A percentile compares a stretch with the other conserved stretches of the same genome.
Conservation (phyloP, 805 yeast species). For the Metschnikowia peoriensis region DNA sequence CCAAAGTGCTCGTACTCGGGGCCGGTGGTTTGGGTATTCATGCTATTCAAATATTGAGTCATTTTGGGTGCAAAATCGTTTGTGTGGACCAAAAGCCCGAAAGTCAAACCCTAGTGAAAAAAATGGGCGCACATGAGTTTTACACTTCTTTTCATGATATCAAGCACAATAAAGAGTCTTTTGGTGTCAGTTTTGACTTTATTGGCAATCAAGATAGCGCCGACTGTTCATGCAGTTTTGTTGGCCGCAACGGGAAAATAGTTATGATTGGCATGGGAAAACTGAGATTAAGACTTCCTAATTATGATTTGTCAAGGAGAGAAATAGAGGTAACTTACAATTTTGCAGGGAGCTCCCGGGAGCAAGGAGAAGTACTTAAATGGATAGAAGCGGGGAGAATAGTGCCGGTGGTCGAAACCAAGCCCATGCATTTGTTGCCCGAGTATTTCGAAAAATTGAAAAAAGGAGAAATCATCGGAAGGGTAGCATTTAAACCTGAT, state of each 20-base stretch:
- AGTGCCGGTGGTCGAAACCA: constrained; percentile 33
- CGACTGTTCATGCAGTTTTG: constrained; percentile 28
- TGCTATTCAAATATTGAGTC: constrained; percentile 39
- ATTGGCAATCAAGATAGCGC: constrained; percentile 34
- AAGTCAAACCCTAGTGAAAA: constrained; percentile 23
- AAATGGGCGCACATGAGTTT: constrained; percentile 43
- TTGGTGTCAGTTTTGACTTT: constrained; percentile 39
- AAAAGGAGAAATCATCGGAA: constrained; percentile 39
- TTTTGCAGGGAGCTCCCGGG: constrained; percentile 46
- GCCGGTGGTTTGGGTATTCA: constrained; percentile 44
- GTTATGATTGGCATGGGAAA: constrained; percentile 45
- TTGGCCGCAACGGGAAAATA: constrained; percentile 36
- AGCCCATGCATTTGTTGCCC: constrained; percentile 35
- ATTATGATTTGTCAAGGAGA: constrained; percentile 38
- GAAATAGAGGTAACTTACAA: constrained; percentile 40
- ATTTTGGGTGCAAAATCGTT: constrained; percentile 33
- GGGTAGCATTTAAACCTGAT: constrained; percentile 36
- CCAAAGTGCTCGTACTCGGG: constrained; percentile 39
- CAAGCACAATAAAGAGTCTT: constrained; percentile 29
- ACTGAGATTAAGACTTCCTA: constrained; percentile 27
- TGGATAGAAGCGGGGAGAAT: constrained; percentile 42
- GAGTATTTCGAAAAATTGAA: constrained; percentile 33
- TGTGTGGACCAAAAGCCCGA: constrained; percentile 28
- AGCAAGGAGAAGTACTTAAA: constrained; percentile 42
- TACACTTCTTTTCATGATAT: constrained; percentile 28